Percentiles rank a stretch among this genome's conserved stretches.
These are phyloP conservation scores for Cicer yamashitae DNA, from an alignment of 306 rosid species.

Conservation along the genomic window DNA sequence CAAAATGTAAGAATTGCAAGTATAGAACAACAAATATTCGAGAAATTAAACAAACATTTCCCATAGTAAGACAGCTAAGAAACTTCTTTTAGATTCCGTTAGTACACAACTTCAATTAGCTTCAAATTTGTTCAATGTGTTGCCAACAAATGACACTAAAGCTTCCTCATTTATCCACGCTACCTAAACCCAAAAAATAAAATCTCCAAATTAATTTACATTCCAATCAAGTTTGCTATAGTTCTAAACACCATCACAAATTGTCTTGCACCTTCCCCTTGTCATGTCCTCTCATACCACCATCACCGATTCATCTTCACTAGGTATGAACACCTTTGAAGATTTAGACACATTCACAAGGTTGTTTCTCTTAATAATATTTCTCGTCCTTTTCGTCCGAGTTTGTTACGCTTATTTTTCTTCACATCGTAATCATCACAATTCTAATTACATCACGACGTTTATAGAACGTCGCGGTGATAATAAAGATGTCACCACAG, in stretches of 20 bases:
- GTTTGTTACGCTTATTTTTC: slow-evolving; percentile 63
- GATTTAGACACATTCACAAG: slow-evolving; percentile 53
- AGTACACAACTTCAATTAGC: slow-evolving; percentile 22
- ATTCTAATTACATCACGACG: neutral
- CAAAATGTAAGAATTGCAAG: neutral
- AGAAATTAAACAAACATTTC: neutral
- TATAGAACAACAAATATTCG: neutral
- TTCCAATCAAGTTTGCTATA: slow-evolving; percentile 13
- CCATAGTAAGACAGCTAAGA: neutral
- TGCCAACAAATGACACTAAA: slow-evolving; percentile 14
- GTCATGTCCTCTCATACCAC: slow-evolving; percentile 38
- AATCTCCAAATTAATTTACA: slow-evolving; percentile 39
- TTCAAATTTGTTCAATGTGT: slow-evolving; percentile 22
- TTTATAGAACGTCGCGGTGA: neutral
- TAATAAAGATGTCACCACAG: slow-evolving; percentile 42
- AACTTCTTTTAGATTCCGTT: slow-evolving; percentile 3
- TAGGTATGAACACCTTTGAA: neutral
- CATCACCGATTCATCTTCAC: slow-evolving; percentile 23
- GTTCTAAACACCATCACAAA: neutral
- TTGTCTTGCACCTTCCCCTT: neutral
- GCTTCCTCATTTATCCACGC: slow-evolving; percentile 37
- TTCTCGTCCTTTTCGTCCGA: slow-evolving; percentile 61
- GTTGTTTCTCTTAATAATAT: slow-evolving; percentile 61
- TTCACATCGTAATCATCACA: neutral
- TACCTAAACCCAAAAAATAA: slow-evolving; percentile 46